These are phyloP conservation scores for Escovopsis weberi DNA, from an alignment of 2,329 filamentous ascomycete species.

Conservation along the genomic window DNA sequence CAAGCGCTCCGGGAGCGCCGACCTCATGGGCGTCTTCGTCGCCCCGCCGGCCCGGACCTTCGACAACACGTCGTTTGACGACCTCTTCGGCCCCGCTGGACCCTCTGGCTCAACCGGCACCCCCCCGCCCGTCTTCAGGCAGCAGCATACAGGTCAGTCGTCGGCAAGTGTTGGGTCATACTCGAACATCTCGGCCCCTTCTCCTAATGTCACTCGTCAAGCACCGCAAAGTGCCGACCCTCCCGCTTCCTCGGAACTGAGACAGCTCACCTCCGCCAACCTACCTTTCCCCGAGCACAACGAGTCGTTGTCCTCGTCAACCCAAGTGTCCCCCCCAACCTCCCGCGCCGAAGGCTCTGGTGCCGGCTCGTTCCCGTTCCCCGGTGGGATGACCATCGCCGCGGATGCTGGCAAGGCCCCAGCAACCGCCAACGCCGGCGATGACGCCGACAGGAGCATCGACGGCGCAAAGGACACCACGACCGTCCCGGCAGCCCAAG, in stretches of 20 bases:
- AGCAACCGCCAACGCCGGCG: slow-evolving; percentile 4
- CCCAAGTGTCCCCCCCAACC: slow-evolving; percentile 60
- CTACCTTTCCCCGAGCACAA: slow-evolving; percentile 53
- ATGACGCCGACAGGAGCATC: slow-evolving; percentile 9
- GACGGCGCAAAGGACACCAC: slow-evolving; percentile 14
- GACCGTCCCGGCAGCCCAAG: slow-evolving; percentile 9
- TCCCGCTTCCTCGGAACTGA: slow-evolving; percentile 52
- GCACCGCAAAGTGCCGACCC: slow-evolving; percentile 42
- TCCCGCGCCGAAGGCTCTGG: slow-evolving; percentile 36
- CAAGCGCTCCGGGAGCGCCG: slow-evolving; percentile 49
- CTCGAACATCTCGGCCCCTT: slow-evolving; percentile 34
- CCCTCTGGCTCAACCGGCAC: slow-evolving; percentile 27
- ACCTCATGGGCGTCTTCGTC: slow-evolving; percentile 41
- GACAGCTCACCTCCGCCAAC: slow-evolving; percentile 65
- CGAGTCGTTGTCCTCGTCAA: slow-evolving; percentile 62
- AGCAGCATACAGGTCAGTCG: slow-evolving; percentile 43
- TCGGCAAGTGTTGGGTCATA: slow-evolving; percentile 36
- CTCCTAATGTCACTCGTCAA: slow-evolving; percentile 49
- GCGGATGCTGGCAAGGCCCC: slow-evolving; percentile 10
- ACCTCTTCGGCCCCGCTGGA: slow-evolving; percentile 65
- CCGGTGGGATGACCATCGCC: slow-evolving; percentile 10
- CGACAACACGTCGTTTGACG: slow-evolving; percentile 62
- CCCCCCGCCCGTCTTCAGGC: slow-evolving; percentile 30
- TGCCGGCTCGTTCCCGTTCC: slow-evolving; percentile 14
- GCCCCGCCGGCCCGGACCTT: slow-evolving; percentile 26